Conservation (phyloP, 257 asterid species). For the Solanum chmielewskii region DNA sequence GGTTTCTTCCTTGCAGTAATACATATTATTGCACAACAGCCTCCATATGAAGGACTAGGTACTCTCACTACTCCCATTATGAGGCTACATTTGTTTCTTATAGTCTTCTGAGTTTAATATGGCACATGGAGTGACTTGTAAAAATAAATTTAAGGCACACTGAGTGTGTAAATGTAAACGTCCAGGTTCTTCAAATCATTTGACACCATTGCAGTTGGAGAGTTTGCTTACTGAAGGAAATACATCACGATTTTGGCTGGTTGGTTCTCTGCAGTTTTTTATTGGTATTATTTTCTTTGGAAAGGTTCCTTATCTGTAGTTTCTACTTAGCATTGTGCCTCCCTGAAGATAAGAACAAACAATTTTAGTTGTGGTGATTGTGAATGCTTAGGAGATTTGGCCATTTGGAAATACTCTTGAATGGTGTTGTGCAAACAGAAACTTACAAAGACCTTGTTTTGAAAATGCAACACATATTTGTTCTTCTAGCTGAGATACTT, state of each 20-base stretch:
- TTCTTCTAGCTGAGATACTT: not conserved
- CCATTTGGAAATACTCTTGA: not conserved
- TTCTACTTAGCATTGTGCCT: not conserved
- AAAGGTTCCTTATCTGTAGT: not conserved
- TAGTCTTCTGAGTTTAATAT: not conserved
- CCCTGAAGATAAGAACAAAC: not conserved
- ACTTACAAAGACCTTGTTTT: not conserved
- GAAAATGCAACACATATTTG: not conserved
- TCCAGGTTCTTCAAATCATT: conserved; percentile 58
- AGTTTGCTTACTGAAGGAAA: conserved; percentile 81
- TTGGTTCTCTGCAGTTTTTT: conserved; percentile 41
- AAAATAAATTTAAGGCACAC: not conserved
- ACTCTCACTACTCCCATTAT: not conserved
- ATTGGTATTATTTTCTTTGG: not conserved
- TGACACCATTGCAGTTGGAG: conserved; percentile 92
- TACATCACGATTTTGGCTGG: conserved; percentile 85
- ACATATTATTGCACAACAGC: conserved; percentile 63
- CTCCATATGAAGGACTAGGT: conserved; percentile 67
- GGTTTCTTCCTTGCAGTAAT: conserved; percentile 38
- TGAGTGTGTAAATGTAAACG: conserved; percentile 1
- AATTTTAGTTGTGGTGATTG: not conserved
- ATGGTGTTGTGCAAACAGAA: not conserved
- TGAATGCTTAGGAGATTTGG: not conserved
- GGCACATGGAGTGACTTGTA: not conserved
- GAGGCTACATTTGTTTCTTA: not conserved